A percentile compares a stretch with the other conserved stretches of the same genome.
These are phyloP conservation scores for Jasminum sambac DNA, from an alignment of 257 asterid genomes.

Conservation along the genomic window DNA sequence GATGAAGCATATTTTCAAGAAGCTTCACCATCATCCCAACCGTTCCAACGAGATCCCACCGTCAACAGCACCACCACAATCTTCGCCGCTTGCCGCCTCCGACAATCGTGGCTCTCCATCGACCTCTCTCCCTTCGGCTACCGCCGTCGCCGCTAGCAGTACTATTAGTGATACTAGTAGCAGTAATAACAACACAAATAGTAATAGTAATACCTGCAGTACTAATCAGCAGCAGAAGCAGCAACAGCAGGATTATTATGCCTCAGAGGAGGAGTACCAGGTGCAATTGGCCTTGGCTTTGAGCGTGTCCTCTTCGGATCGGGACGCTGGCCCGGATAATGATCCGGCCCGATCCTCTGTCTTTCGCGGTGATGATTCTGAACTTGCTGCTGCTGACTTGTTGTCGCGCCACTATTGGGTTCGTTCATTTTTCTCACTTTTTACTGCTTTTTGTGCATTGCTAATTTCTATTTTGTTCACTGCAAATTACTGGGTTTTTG, in stretches of 20 bases:
- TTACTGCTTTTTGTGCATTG: neutral
- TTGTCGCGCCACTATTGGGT: slow-evolving; percentile 96
- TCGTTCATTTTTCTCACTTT: slow-evolving; percentile 30
- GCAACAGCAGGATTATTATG: slow-evolving; percentile 66
- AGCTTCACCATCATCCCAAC: slow-evolving; percentile 89
- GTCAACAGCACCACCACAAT: slow-evolving; percentile 36
- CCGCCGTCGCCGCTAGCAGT: slow-evolving; percentile 26
- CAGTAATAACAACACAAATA: neutral
- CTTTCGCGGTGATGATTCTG: slow-evolving; percentile 30
- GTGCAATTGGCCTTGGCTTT: slow-evolving; percentile 92
- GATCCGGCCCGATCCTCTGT: slow-evolving; percentile 33
- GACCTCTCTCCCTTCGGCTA: slow-evolving; percentile 24
- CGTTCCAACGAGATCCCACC: slow-evolving; percentile 84
- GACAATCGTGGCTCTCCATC: slow-evolving; percentile 37
- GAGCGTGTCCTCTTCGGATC: slow-evolving; percentile 81
- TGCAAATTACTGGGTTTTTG: neutral
- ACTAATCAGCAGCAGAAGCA: slow-evolving; percentile 42
- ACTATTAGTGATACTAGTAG: slow-evolving; percentile 22
- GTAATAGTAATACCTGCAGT: slow-evolving; percentile 17
- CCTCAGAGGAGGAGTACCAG: slow-evolving; percentile 95
- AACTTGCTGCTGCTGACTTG: slow-evolving; percentile 74
- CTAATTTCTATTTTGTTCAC: neutral
- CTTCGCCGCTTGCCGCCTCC: slow-evolving; percentile 41
- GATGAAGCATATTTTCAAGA: slow-evolving; percentile 98
- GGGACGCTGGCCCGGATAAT: slow-evolving; percentile 41